Percentiles rank a stretch among this genome's conserved stretches.
Conservation (phyloP, 371 early-diverging fungal species). For the Apophysomyces elegans region DNA sequence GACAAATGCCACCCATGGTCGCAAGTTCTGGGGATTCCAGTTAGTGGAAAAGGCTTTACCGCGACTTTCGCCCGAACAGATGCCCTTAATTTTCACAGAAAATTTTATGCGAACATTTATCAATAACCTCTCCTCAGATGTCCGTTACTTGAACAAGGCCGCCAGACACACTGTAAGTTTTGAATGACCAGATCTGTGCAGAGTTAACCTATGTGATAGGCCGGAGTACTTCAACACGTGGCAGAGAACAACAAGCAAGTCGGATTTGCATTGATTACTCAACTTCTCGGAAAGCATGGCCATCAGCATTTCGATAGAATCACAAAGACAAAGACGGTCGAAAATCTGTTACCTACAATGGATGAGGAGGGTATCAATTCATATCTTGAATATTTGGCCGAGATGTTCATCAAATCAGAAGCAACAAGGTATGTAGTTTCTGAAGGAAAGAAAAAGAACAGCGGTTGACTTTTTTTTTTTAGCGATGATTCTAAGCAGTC, state of each 20-base stretch:
- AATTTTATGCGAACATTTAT: constrained; percentile 85
- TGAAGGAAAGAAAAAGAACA: not conserved
- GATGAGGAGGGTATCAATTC: constrained; percentile 68
- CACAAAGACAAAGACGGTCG: constrained; percentile 79
- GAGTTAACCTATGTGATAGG: constrained; percentile 29
- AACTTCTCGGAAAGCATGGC: constrained; percentile 72
- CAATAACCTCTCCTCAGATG: constrained; percentile 77
- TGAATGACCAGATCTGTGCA: constrained; percentile 9
- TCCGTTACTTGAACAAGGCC: constrained; percentile 77
- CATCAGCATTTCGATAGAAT: constrained; percentile 75
- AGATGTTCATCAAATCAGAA: constrained; percentile 57
- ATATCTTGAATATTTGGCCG: constrained; percentile 75
- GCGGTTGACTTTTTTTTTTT: not conserved
- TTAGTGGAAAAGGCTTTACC: constrained; percentile 75
- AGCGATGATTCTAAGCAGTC: constrained; percentile 36
- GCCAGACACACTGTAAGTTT: constrained; percentile 72
- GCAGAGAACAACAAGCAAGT: constrained; percentile 45
- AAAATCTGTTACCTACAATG: constrained; percentile 72
- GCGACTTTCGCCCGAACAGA: constrained; percentile 61
- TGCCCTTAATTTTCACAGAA: constrained; percentile 79
- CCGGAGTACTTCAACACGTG: constrained; percentile 52
- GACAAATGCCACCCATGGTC: constrained; percentile 74
- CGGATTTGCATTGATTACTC: constrained; percentile 72
- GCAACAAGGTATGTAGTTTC: not conserved
- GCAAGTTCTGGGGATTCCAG: constrained; percentile 88